Evolutionary conservation across 2,329 filamentous ascomycete genomes (phyloP).

Genomic region (Xylaria sp.): DNA sequence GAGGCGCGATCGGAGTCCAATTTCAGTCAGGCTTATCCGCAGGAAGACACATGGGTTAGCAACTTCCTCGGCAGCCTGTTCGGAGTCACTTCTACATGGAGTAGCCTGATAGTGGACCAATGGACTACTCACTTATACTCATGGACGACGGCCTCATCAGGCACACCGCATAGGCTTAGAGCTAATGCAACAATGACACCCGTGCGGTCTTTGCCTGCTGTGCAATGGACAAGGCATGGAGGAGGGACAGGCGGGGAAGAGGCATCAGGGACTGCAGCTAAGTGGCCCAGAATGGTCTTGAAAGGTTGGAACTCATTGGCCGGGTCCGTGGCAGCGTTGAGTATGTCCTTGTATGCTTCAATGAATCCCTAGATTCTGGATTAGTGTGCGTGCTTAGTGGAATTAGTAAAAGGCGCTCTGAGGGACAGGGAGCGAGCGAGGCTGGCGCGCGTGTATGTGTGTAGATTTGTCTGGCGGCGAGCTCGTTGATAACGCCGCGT

Average conservation of each 20-base stretch:
- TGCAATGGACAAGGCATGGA: constrained; percentile 70
- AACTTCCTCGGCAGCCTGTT: neutral
- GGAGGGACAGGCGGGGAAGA: constrained; percentile 55
- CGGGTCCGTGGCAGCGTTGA: constrained; percentile 60
- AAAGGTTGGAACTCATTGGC: constrained; percentile 66
- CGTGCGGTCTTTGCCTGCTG: constrained; percentile 76
- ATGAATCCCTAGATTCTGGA: constrained; percentile 64
- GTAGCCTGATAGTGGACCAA: neutral
- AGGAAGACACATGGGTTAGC: constrained; percentile 19
- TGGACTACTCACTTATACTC: constrained; percentile 54
- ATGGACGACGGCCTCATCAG: constrained; percentile 62
- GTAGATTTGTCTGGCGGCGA: constrained; percentile 5
- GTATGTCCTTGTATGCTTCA: constrained; percentile 71
- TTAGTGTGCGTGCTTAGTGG: constrained; percentile 24
- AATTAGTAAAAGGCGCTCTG: constrained; percentile 2
- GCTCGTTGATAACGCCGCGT: constrained; percentile 6
- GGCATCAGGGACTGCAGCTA: constrained; percentile 53
- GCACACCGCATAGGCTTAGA: constrained; percentile 67
- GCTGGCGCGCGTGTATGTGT: neutral
- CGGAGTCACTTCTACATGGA: neutral
- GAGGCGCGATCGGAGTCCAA: constrained; percentile 58
- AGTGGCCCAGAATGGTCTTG: constrained; percentile 63
- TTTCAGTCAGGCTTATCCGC: constrained; percentile 61
- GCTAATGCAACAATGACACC: constrained; percentile 72
- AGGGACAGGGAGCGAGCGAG: neutral